Conservation (phyloP, 1,284 basidiomycete genomes). For the Marasmius oreades region DNA sequence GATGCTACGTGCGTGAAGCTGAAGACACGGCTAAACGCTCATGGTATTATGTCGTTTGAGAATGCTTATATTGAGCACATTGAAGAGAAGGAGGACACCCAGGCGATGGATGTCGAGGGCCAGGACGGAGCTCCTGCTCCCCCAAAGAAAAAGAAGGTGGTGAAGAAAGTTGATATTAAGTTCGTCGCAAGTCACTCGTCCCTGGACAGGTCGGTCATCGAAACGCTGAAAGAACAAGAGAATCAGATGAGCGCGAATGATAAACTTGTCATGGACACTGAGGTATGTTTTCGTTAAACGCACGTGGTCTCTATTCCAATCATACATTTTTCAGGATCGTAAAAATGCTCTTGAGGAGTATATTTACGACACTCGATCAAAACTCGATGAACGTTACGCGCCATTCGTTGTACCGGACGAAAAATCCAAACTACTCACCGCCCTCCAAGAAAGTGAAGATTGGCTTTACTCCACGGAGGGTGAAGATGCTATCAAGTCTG, state of each 20-base stretch:
- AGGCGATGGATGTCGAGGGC: conserved; percentile 21
- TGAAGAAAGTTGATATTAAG: conserved; percentile 79
- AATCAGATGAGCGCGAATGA: conserved; percentile 84
- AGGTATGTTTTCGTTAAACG: conserved; percentile 46
- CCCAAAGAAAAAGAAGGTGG: conserved; percentile 79
- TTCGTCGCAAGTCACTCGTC: conserved; percentile 64
- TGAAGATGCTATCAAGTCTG: conserved; percentile 91
- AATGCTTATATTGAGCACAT: conserved; percentile 78
- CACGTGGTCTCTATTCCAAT: neutral
- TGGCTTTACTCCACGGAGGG: conserved; percentile 96
- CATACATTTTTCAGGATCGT: conserved; percentile 58
- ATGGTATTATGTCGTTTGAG: conserved; percentile 87
- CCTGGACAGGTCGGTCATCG: conserved; percentile 59
- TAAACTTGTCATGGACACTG: conserved; percentile 93
- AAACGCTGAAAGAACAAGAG: conserved; percentile 75
- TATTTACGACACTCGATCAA: conserved; percentile 90
- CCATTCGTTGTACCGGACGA: conserved; percentile 70
- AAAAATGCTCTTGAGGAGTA: conserved; percentile 98
- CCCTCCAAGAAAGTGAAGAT: conserved; percentile 79
- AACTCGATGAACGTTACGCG: conserved; percentile 85
- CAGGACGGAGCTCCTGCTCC: conserved; percentile 30
- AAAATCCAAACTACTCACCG: conserved; percentile 70
- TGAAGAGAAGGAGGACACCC: conserved; percentile 73
- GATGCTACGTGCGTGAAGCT: conserved; percentile 83
- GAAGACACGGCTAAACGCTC: conserved; percentile 81